Conservation (phyloP, 495 filamentous ascomycete genomes). For the Neurospora sp. region DNA sequence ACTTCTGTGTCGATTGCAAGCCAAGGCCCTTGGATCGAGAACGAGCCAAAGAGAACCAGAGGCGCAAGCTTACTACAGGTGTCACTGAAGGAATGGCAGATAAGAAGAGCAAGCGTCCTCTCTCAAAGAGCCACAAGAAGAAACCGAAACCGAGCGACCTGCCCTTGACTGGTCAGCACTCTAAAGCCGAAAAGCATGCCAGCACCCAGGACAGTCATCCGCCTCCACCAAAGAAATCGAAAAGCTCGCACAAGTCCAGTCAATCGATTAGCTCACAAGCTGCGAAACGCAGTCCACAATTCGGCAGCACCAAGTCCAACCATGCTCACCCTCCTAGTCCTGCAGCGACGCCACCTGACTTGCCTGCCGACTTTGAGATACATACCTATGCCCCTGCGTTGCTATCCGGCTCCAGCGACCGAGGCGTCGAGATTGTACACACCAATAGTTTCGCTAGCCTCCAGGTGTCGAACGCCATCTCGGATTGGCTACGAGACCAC, state of each 20-base stretch:
- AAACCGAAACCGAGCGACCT: slow-evolving; percentile 48
- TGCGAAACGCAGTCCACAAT: slow-evolving; percentile 44
- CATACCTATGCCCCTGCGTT: slow-evolving; percentile 65
- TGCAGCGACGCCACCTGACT: slow-evolving; percentile 44
- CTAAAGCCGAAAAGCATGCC: slow-evolving; percentile 28
- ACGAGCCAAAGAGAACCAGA: slow-evolving; percentile 56
- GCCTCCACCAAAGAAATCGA: slow-evolving; percentile 55
- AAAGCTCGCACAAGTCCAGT: slow-evolving; percentile 62
- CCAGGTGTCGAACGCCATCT: slow-evolving; percentile 53
- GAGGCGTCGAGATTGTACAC: slow-evolving; percentile 45
- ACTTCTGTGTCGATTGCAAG: slow-evolving; percentile 80
- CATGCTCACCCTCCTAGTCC: slow-evolving; percentile 44
- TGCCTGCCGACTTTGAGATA: slow-evolving; percentile 42
- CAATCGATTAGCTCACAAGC: slow-evolving; percentile 56
- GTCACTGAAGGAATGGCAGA: slow-evolving; percentile 45
- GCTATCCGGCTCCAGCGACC: slow-evolving; percentile 56
- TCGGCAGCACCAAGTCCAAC: slow-evolving; percentile 27
- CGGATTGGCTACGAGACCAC: slow-evolving; percentile 61
- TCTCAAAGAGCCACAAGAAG: slow-evolving; percentile 65
- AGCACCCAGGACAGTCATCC: slow-evolving; percentile 25
- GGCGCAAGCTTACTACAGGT: slow-evolving; percentile 32
- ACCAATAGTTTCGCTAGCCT: slow-evolving; percentile 61
- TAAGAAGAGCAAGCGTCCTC: slow-evolving; percentile 58
- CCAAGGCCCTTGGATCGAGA: slow-evolving; percentile 62
- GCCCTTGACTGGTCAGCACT: slow-evolving; percentile 37